A percentile compares a stretch with the other conserved stretches of the same genome.
Conservation (phyloP, 1,284 basidiomycete genomes). For the Stereum hirsutum region DNA sequence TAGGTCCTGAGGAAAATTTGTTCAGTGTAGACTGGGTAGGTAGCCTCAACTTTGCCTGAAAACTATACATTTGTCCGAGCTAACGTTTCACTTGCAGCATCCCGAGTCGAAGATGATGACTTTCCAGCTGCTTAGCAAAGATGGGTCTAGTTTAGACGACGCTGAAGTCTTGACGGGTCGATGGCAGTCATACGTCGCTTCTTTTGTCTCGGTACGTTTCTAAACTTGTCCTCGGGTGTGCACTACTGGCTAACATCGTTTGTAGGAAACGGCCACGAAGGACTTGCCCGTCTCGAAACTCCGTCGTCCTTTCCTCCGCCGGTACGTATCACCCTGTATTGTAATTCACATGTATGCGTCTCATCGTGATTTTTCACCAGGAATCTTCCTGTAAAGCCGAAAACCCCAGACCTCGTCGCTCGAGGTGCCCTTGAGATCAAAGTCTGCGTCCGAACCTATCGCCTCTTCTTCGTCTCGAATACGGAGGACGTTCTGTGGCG, state of each 20-base stretch:
- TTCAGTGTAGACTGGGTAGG: constrained; percentile 90
- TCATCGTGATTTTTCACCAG: constrained; percentile 17
- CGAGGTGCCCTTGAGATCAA: constrained; percentile 69
- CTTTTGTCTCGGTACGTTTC: constrained; percentile 68
- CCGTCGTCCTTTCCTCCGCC: constrained; percentile 65
- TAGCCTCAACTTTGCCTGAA: constrained; percentile 5
- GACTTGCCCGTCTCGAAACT: constrained; percentile 42
- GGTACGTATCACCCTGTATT: constrained; percentile 32
- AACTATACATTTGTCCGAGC: not conserved
- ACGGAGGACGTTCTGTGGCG: constrained; percentile 62
- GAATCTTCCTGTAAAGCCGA: constrained; percentile 27
- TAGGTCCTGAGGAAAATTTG: constrained; percentile 86
- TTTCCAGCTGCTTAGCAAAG: constrained; percentile 83
- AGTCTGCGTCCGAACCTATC: constrained; percentile 79
- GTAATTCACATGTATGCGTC: not conserved
- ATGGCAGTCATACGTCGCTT: constrained; percentile 88
- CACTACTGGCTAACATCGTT: not conserved
- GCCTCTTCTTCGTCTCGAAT: constrained; percentile 73
- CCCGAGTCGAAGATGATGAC: constrained; percentile 65
- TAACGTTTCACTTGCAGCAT: constrained; percentile 43
- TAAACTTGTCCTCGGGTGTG: constrained; percentile 1
- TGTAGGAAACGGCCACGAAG: constrained; percentile 42
- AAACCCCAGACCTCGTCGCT: constrained; percentile 36
- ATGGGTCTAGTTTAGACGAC: constrained; percentile 84
- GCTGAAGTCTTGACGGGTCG: constrained; percentile 74